phyloP scores from a whole-genome alignment of 2,329 filamentous ascomycete genomes.

The Tolypocladium cylindrosporum region DNA sequence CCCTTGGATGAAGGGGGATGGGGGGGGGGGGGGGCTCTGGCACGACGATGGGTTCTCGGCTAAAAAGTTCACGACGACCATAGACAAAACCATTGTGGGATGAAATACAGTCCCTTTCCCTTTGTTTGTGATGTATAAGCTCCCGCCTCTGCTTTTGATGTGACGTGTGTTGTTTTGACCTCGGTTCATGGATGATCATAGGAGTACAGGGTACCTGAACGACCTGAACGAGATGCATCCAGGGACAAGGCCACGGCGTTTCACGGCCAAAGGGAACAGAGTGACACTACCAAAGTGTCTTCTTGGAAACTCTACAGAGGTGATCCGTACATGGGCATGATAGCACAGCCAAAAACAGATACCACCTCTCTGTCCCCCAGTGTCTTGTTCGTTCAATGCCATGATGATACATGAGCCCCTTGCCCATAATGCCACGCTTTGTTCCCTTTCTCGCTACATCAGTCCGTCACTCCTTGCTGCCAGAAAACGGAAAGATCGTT shows the following conservation, averaged over 20 bases:
- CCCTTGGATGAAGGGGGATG: not conserved
- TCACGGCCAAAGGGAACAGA: not conserved
- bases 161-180: too few species aligned
- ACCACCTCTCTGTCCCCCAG: not conserved
- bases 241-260: not conserved
- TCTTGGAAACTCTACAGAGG: not conserved
- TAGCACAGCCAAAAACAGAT: not conserved
- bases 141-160: not conserved
- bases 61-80: not conserved
- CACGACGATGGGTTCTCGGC: not conserved
- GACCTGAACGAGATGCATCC: not conserved
- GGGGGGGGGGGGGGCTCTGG: not conserved
- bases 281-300: too few species aligned
- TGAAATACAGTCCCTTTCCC: not conserved
- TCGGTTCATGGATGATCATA: too few species aligned
- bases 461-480: not conserved
- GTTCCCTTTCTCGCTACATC: not conserved
- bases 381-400: not conserved
- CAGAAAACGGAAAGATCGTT: not conserved
- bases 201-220: too few species aligned
- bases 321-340: not conserved
- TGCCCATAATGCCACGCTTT: too few species aligned
- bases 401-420: not conserved
- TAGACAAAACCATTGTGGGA: not conserved
- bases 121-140: too few species aligned